Evolutionary conservation across 306 rosid genomes (phyloP), one percentile per base, ranked within the genome.

Genomic region (Trifolium dubium): DNA sequence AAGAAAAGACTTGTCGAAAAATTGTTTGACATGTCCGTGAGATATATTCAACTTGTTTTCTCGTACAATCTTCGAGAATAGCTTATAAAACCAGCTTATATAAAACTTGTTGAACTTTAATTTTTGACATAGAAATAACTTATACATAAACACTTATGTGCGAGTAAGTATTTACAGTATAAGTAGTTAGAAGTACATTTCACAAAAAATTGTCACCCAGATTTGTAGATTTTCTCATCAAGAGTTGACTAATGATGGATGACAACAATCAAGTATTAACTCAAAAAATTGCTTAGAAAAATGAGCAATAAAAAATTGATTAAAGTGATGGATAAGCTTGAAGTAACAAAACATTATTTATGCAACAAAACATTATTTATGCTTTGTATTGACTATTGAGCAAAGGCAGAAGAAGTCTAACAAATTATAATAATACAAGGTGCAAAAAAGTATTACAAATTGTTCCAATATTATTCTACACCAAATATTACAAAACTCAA

Each of bases 401-500:
- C 51, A 65, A 65, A 10, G 35, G 18, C 15, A 19, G 60, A 54
- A 65, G 50, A 41, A 23, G 69, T n/a, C 43, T 62, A 62, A 34
- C 13, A 35, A 12, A 31, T 31, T 8, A 54, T 60, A 13, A 61
- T 63, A 62, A 8, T 32, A 62, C 12, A 17, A 9, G 67, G 47
- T 6, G 19, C 3, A 12, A 35, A 12, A n/a, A n/a, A 32, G 67
- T 35, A 34, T 63, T 39, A 63, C 15, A 58, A 31, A 30, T 53
- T 54, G 75, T 39, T 56, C 44, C 1, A 23, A 8, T 7, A 35
- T 34, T 7, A 35, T 34, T 69, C 41, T 9, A 29, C 30, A 37
- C 59, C 67, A 51, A 58, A 23, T 32, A 56, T 47, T 70, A 76
- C 64, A 46, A 49, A 46, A 17, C 67, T 67, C 47, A 23, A 53